phyloP scores from a whole-genome alignment of 2,329 filamentous ascomycete species.

The Fusarium torulosum region DNA sequence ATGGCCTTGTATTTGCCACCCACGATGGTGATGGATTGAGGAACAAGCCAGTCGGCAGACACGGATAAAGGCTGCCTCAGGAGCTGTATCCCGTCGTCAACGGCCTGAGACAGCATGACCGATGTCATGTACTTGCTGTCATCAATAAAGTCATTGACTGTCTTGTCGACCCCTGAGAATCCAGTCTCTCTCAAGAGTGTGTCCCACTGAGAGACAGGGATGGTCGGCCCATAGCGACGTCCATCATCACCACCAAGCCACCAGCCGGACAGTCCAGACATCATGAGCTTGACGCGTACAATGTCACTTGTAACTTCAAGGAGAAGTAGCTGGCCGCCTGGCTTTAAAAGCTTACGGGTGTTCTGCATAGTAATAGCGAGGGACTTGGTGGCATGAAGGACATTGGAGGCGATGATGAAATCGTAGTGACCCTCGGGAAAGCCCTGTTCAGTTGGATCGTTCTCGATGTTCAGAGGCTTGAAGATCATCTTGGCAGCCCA shows the following conservation, averaged over 20 bases:
- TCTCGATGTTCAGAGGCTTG: conserved; percentile 6
- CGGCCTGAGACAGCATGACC: conserved; percentile 4
- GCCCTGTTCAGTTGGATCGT: conserved; percentile 43
- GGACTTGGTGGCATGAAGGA: conserved; percentile 50
- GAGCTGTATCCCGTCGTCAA: neutral
- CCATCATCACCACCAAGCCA: conserved; percentile 17
- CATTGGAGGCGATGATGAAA: conserved; percentile 54
- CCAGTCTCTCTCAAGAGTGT: neutral
- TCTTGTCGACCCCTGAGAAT: conserved; percentile 12
- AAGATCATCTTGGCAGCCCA: conserved; percentile 24
- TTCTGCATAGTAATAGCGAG: conserved; percentile 32
- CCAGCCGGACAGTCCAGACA: conserved; percentile 21
- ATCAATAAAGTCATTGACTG: conserved; percentile 8
- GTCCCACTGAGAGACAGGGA: conserved; percentile 6
- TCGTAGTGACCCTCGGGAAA: conserved; percentile 51
- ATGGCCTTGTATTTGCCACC: neutral
- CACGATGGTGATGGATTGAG: neutral
- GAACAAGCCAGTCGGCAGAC: neutral
- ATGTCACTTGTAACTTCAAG: conserved; percentile 11
- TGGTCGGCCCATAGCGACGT: conserved; percentile 8
- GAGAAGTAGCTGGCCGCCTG: conserved; percentile 46
- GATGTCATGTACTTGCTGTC: conserved; percentile 11
- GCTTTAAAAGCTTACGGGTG: conserved; percentile 42
- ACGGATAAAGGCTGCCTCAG: neutral
- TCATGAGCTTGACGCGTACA: conserved; percentile 11